Base-by-base conservation (phyloP, 768 basidiomycete species). In the Crassisporium funariophilum region DNA sequence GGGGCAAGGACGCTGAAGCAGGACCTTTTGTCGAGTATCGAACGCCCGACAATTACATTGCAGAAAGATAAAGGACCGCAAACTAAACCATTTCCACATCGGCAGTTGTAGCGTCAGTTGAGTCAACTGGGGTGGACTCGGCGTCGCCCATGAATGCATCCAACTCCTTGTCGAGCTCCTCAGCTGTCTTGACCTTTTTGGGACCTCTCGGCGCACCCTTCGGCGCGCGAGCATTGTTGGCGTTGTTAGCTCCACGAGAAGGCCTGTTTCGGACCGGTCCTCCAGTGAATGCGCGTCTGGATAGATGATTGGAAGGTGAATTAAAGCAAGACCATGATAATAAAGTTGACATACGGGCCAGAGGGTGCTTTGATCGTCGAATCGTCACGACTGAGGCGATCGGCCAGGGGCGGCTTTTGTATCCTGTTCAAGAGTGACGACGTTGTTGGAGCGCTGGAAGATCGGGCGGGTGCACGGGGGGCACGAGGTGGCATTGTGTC, bases 81-180 rank as follows among this genome's bases (percentile, higher is more conserved):
- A n/a, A 45, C 54, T 53, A 76, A 10, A 67, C 71, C 81, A 83
- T 83, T 41, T 82, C 80, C 24, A 82, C 76, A 58, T 84, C 81
- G 13, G 61, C 53, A 5, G 54, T 35, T 6, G 56, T 35, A 44
- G 45, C 54, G 10, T 55, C 25, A 51, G 51, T 16, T 37, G 4
- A 42, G 47, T 37, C 38, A 27, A 16, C 33, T n/a, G 57, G 1
- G 31, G 58, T 35, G 11, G 70, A 44, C 19, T 68, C 67, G 0
- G 76, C 68, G 55, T 86, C 86, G 6, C 78, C 81, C 89, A 91
- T 89, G 57, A 90, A 91, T 3, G 84, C 81, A 54, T 97, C 93
- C 49, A 97, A 64, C 67, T 97, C 93, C 63, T 79, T 84, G 64
- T 97, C 93, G 49, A 97, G 68, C 55, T 95, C 89, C 47, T 84